phyloP scores from a whole-genome alignment of 2,329 filamentous ascomycete genomes.

The Ophiostoma ulmi region DNA sequence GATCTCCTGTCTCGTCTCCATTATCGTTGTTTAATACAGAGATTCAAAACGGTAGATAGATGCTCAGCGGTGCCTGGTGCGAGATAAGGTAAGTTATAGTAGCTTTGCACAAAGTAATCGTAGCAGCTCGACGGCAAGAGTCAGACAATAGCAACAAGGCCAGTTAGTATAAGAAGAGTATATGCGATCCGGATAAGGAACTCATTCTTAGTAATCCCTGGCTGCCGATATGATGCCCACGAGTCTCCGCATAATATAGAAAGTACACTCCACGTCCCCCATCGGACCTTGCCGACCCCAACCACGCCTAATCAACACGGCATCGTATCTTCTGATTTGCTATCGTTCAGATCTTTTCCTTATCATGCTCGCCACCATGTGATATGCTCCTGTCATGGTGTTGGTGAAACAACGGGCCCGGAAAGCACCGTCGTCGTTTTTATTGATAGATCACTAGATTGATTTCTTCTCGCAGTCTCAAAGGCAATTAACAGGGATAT shows the following conservation, averaged over 20 bases:
- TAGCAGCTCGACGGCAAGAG: no score
- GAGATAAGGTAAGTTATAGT: no score
- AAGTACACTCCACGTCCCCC: neutral
- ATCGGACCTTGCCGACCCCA: conserved; percentile 23
- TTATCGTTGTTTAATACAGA: no score
- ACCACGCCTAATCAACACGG: neutral
- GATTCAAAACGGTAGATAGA: no score
- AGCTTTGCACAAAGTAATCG: no score
- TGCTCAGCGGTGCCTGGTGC: no score
- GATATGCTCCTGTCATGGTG: conserved; percentile 10
- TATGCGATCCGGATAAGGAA: neutral
- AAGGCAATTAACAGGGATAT: neutral
- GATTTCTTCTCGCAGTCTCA: neutral
- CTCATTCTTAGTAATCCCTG: neutral
- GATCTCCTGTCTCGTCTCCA: no score
- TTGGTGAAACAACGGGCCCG: conserved; percentile 14
- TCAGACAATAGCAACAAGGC: no score
- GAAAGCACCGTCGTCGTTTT: conserved; percentile 10
- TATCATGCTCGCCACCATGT: conserved; percentile 17
- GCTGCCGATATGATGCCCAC: neutral
- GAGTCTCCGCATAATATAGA: neutral
- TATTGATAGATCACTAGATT: neutral
- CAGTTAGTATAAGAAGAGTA: no score
- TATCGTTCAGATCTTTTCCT: conserved; percentile 18
- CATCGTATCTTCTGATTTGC: conserved; percentile 14